Evolutionary conservation across 2,329 filamentous ascomycete species (phyloP), one percentile per base, ranked within the genome.

Genomic region (Aspergillus hortae): DNA sequence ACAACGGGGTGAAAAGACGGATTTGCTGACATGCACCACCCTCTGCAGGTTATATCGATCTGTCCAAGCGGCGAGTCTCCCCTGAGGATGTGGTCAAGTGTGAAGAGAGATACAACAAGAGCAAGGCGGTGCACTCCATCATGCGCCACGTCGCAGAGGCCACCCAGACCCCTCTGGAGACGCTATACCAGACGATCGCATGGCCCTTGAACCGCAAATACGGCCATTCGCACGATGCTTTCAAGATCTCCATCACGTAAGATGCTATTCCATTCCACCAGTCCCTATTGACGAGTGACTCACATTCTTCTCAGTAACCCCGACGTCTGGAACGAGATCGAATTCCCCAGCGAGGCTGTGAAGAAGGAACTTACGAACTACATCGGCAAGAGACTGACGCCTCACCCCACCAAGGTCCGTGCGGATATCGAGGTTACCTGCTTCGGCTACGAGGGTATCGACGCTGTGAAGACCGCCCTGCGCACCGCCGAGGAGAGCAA

Each of bases 31-130:
- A 55, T 48, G 46, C 36, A 41, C 41, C 51, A 25, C 33, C 17
- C 12, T 48, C 12, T 58, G 40, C 55, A 86, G 86, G 91, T 58
- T 99, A 99, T 72, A 99, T 99, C 68, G 94, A 99, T 87, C 79
- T 99, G 71, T 96, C 91, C 57, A 99, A 99, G 82, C 92, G 94
- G 70, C 88, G 94, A 79, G 94, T 99, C 54, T 96, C 92, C 41
- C 89, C 94, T 42, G 94, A 99, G 74, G 94, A 99, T 78, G 94
- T 97, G 59, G 82, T 96, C 64, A 96, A 96, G 79, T 99, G 95
- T 73, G 94, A 99, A 73, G 94, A 99, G 80, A 86, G 94, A 64
- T 99, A 96, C 83, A 99, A 99, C 84, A 99, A 99, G 86, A 90
- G 90, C 80, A 99, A 99, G 81, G 95, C 96, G 81, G 94, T 97